A percentile compares a stretch with the other conserved stretches of the same genome.
These are phyloP conservation scores for Vicia sativa DNA, from an alignment of 306 rosid genomes.

Conservation along the genomic window DNA sequence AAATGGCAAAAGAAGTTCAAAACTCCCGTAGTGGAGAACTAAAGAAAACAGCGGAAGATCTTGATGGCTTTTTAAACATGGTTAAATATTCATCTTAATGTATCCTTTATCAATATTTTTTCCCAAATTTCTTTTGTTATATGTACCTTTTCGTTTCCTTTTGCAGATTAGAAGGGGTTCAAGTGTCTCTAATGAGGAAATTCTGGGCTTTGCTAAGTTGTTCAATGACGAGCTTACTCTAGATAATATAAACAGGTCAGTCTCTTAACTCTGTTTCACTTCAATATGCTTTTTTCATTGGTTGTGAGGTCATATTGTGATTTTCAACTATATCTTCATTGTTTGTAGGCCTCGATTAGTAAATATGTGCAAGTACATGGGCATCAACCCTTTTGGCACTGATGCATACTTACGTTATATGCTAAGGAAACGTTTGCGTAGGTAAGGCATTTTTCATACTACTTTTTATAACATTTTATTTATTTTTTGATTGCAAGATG, in stretches of 20 bases:
- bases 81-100: constrained; percentile 44
- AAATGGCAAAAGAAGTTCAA: constrained; percentile 98
- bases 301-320: constrained; percentile 36
- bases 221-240: constrained; percentile 97
- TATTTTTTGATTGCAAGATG: constrained; percentile 22
- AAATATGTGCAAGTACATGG: constrained; percentile 99
- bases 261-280: constrained; percentile 32
- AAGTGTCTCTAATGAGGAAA: constrained; percentile 81
- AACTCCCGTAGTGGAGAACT: constrained; percentile 86
- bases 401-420: constrained; percentile 92
- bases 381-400: constrained; percentile 82
- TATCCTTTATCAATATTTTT: constrained; percentile 27
- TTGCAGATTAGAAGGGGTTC: constrained; percentile 84
- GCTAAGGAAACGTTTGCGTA: constrained; percentile 74
- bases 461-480: constrained; percentile 5
- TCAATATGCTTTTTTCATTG: constrained; percentile 17
- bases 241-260: constrained; percentile 93
- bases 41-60: constrained; percentile 93
- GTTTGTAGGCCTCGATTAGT: constrained; percentile 86
- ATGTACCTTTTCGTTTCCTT: constrained; percentile 23
- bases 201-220: constrained; percentile 92
- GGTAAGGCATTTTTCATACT: constrained; percentile 50
- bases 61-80: constrained; percentile 75
- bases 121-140: background rate
- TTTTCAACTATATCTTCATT: constrained; percentile 29